Percentiles rank a stretch among this genome's conserved stretches.
Conservation (phyloP, 208 protist genomes). For the Trypanosomatidae sp. region DNA sequence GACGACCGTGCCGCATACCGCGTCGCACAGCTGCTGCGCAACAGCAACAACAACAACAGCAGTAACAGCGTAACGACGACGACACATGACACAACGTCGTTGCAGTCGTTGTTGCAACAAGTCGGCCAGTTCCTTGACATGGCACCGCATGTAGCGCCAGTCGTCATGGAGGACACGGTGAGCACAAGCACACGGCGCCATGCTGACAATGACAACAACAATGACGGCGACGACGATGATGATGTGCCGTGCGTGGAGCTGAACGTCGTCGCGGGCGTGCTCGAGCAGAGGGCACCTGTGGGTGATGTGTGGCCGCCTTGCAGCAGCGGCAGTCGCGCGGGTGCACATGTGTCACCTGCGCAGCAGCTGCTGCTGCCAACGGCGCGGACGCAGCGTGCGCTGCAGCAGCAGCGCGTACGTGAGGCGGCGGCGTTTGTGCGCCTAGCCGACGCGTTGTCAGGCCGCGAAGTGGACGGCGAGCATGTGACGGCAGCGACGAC, state of each 20-base stretch:
- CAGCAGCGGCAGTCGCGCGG: conserved; percentile 10
- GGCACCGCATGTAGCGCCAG: conserved; percentile 24
- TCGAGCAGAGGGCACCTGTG: conserved; percentile 20
- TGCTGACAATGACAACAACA: conserved; percentile 1
- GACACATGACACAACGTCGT: conserved; percentile 22
- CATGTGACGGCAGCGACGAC: too few relatives aligned
- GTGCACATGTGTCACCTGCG: too few relatives aligned
- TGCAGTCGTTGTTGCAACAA: conserved; percentile 50
- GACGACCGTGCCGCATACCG: too few relatives aligned
- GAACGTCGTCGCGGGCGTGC: conserved; percentile 69
- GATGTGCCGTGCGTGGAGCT: conserved; percentile 30
- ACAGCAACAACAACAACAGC: neutral
- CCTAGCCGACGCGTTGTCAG: conserved; percentile 40
- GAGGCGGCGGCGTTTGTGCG: conserved; percentile 74
- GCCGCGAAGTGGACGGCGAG: too few relatives aligned
- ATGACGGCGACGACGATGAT: neutral
- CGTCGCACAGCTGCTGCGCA: too few relatives aligned
- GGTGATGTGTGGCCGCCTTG: neutral
- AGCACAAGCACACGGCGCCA: neutral
- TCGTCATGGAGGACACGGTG: conserved; percentile 6
- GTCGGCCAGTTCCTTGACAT: conserved; percentile 14
- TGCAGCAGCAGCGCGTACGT: conserved; percentile 26
- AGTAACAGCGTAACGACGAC: conserved; percentile 20
- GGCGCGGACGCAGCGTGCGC: conserved; percentile 12
- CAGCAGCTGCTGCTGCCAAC: conserved; percentile 76